Conservation (phyloP, 768 basidiomycete genomes). For the Pluteus cervinus region DNA sequence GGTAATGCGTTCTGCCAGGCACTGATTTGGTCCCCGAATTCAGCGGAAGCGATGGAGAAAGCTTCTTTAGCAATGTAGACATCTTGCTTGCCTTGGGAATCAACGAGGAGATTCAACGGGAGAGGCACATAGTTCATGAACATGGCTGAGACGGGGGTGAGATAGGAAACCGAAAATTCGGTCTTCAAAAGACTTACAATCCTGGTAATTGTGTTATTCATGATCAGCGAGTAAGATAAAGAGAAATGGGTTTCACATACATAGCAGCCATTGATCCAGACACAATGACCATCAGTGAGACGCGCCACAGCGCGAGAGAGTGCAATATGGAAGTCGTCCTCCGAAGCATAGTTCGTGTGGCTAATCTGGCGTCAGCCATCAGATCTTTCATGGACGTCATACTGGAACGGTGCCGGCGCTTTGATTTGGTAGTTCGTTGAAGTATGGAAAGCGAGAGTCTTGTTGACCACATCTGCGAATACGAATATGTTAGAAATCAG, state of each 20-base stretch:
- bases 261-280: constrained; percentile 50
- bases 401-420: constrained; percentile 45
- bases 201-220: too few species aligned
- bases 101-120: constrained; percentile 43
- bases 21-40: constrained; percentile 44
- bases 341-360: constrained; percentile 35
- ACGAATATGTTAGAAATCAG: too few species aligned
- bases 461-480: constrained; percentile 53
- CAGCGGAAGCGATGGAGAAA: constrained; percentile 41
- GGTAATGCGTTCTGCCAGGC: constrained; percentile 52
- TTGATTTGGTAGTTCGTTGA: constrained; percentile 55
- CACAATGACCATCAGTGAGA: constrained; percentile 54
- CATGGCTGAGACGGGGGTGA: constrained; percentile 29
- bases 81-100: constrained; percentile 34
- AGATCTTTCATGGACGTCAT: constrained; percentile 56
- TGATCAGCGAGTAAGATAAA: too few species aligned
- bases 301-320: constrained; percentile 47
- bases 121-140: constrained; percentile 44
- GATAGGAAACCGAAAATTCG: too few species aligned
- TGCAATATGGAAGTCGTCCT: constrained; percentile 52
- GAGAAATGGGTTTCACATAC: too few species aligned
- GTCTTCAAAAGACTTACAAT: too few species aligned
- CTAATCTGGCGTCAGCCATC: constrained; percentile 38
- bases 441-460: constrained; percentile 54
- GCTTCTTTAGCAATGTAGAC: constrained; percentile 52